These are phyloP conservation scores for Gigaspora rosea DNA, from an alignment of 192 early-diverging fungal species.

Conservation along the genomic window DNA sequence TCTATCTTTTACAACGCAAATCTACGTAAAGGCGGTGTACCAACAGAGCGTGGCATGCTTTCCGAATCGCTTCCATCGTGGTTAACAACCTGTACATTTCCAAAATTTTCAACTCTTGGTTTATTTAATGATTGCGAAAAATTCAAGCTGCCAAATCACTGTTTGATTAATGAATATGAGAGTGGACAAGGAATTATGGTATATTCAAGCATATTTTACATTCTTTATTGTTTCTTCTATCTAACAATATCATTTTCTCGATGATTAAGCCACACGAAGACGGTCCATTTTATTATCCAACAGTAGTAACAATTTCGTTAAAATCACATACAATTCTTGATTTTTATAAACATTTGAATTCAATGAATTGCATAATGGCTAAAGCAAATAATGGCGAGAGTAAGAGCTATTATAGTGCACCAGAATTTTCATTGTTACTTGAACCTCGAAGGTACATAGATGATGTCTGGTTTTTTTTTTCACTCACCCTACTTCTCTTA, in stretches of 20 bases:
- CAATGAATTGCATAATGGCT: too few relatives aligned
- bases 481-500: background rate
- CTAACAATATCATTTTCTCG: background rate
- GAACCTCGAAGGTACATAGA: slow-evolving; percentile 39
- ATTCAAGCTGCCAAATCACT: slow-evolving; percentile 46
- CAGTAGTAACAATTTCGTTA: slow-evolving; percentile 51
- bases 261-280: slow-evolving; percentile 48
- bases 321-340: slow-evolving; percentile 50
- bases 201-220: background rate
- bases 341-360: slow-evolving; percentile 37
- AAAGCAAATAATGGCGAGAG: too few relatives aligned
- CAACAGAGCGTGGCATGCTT: slow-evolving; percentile 43
- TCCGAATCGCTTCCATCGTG: slow-evolving; percentile 45
- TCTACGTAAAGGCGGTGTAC: slow-evolving; percentile 36
- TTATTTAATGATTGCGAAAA: slow-evolving; percentile 36
- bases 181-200: slow-evolving; percentile 56
- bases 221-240: background rate
- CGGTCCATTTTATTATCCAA: slow-evolving; percentile 53
- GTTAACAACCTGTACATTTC: slow-evolving; percentile 37
- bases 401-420: background rate
- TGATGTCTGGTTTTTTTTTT: background rate
- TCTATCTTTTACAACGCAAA: background rate
- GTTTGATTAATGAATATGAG: slow-evolving; percentile 55
- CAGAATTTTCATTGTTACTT: slow-evolving; percentile 47
- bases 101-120: slow-evolving; percentile 33